Conservation (phyloP, 192 early-diverging fungal species). For the Dimargaris xerosporica region DNA sequence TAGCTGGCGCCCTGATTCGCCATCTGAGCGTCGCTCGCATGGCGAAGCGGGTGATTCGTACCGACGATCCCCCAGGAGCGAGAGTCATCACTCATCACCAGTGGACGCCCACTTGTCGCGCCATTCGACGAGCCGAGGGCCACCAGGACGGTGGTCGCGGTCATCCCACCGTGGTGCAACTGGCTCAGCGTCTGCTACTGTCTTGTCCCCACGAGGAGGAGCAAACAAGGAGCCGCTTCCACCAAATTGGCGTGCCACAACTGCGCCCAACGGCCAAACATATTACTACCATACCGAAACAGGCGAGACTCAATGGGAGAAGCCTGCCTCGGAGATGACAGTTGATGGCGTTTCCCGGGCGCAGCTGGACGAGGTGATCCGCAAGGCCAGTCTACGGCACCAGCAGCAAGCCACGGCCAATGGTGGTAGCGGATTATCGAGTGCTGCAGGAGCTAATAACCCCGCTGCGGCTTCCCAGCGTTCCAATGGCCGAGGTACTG, state of each 20-base stretch:
- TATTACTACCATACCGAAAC: constrained; percentile 33
- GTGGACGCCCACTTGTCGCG: not conserved
- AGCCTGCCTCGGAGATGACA: constrained; percentile 15
- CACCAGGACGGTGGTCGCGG: not conserved
- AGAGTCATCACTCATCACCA: not conserved
- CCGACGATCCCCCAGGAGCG: not conserved
- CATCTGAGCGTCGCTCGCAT: too few species aligned
- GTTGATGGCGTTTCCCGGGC: constrained; percentile 18
- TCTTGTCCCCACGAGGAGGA: not conserved
- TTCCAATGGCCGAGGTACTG: not conserved
- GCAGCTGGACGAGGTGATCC: constrained; percentile 27
- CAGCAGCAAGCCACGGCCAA: not conserved
- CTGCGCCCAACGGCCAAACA: constrained; percentile 17
- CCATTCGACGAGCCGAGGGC: not conserved
- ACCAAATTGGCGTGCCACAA: constrained; percentile 25
- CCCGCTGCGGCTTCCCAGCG: constrained; percentile 6
- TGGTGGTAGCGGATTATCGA: not conserved
- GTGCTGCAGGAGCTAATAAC: constrained; percentile 4
- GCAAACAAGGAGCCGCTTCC: constrained; percentile 12
- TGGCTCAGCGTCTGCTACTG: not conserved
- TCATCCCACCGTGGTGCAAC: not conserved
- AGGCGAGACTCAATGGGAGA: constrained; percentile 28
- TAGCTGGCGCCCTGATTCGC: too few species aligned
- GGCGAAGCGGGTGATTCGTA: not conserved
- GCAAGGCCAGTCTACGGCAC: constrained; percentile 16